These are phyloP conservation scores for Pseudogymnoascus sp. DNA, from an alignment of 2,329 filamentous ascomycete species.

Conservation along the genomic window DNA sequence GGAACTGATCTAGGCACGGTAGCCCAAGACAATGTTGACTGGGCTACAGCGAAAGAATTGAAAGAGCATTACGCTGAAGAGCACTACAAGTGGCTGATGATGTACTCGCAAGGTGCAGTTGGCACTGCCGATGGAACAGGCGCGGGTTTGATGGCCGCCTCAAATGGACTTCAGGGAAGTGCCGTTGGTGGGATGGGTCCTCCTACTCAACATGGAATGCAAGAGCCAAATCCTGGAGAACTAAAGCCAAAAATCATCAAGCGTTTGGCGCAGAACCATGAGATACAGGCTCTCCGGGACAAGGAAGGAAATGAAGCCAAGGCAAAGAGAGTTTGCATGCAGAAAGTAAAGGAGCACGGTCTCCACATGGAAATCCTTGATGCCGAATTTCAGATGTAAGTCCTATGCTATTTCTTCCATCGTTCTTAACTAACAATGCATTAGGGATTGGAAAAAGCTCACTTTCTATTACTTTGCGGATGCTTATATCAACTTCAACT, in stretches of 20 bases:
- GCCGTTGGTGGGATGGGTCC: slow-evolving; percentile 74
- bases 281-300: slow-evolving; percentile 80
- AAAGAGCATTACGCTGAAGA: slow-evolving; percentile 92
- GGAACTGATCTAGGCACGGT: slow-evolving; percentile 94
- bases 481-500: slow-evolving; percentile 98
- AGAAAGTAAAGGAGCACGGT: slow-evolving; percentile 90
- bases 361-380: slow-evolving; percentile 98
- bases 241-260: slow-evolving; percentile 97
- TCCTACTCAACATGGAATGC: slow-evolving; percentile 64
- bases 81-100: slow-evolving; percentile 97
- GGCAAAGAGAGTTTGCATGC: slow-evolving; percentile 91
- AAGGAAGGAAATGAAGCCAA: slow-evolving; percentile 98
- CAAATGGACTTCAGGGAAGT: slow-evolving; percentile 59
- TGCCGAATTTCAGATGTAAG: slow-evolving; percentile 97
- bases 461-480: slow-evolving; percentile 99
- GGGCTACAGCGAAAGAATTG: slow-evolving; percentile 77
- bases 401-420: slow-evolving; percentile 22
- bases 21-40: slow-evolving; percentile 78
- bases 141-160: slow-evolving; percentile 56
- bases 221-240: slow-evolving; percentile 65
- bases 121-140: slow-evolving; percentile 54
- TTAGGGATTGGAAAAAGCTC: slow-evolving; percentile 95
- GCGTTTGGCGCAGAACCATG: slow-evolving; percentile 82
- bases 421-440: slow-evolving; percentile 11
- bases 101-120: slow-evolving; percentile 81